Evolutionary conservation across 164 flowering plant genomes (phyloP).

Genomic region (Stephania yunnanensis): DNA sequence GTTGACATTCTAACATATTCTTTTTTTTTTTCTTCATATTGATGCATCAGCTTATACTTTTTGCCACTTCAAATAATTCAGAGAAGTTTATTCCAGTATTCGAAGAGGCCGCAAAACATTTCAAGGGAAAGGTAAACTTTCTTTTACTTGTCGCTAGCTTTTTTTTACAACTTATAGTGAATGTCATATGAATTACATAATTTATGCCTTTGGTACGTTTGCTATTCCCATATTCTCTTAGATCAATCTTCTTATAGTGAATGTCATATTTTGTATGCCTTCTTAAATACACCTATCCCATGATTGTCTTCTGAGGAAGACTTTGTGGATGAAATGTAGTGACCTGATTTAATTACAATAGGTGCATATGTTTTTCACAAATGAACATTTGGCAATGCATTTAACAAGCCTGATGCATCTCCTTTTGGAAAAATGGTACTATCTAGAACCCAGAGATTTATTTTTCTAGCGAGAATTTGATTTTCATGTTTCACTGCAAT

Average conservation of each 20-base stretch:
- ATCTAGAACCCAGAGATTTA: not conserved
- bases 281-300: not conserved
- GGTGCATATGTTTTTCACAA: not conserved
- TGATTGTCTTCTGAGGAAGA: not conserved
- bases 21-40: constrained; percentile 2
- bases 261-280: not conserved
- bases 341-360: not conserved
- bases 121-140: constrained; percentile 82
- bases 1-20: constrained; percentile 11
- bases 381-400: not conserved
- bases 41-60: constrained; percentile 57
- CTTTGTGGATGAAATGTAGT: not conserved
- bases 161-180: not conserved
- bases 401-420: not conserved
- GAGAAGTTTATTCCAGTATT: constrained; percentile 56
- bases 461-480: constrained; percentile 3
- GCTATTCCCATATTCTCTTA: not conserved
- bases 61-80: constrained; percentile 61
- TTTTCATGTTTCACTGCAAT: not conserved
- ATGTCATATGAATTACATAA: not conserved
- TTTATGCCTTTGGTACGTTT: not conserved
- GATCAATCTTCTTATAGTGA: too few species aligned
- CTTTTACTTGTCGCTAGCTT: not conserved
- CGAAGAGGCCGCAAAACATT: constrained; percentile 71
- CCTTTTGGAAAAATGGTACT: not conserved